Base-by-base conservation (phyloP, 78 protist genomes). In the Dictyostelium firmibasis region DNA sequence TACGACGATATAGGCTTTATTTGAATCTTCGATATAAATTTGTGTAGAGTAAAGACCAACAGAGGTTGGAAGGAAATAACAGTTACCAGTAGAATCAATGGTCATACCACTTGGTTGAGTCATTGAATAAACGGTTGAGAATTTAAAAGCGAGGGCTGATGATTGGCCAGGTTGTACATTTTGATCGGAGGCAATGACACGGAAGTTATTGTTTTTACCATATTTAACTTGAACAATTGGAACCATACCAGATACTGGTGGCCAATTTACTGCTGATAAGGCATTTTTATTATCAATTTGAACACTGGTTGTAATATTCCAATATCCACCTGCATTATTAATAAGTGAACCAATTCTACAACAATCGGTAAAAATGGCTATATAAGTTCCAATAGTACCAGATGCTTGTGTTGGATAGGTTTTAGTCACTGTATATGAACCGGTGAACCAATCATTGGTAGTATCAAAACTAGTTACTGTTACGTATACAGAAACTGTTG, bases 361-460 rank as follows among this genome's bases (percentile, higher is more conserved):
- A 35, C 60, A 69, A 41, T 86, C 78, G 0, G 75, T 33, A 62
- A 62, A 85, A 10, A 41, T 4, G 2, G n/a, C 64, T 47, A 84
- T 47, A 16, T 57, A 38, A 20, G 69, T 7, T 70, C 35, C 14
- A 29, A 14, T 31, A 4, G 27, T 33, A 70, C 78, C 78, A 16
- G 78, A 29, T 1, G 43, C 70, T 13, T n/a, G 35, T 0, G 29
- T 6, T 23, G 95, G 76, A 25, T 69, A 92, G 1, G 13, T 43
- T 25, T 82, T 36, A 11, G 29, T 44, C 16, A n/a, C 2, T 23
- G 18, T 35, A 14, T 23, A 16, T 6, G 78, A 33, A 38, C 84
- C 79, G 5, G 92, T 86, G 62, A 86, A 86, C 92, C 92, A 86
- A 36, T 76, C 75, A 3, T 86, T 70, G 6, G 9, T 6, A 0